phyloP scores from a whole-genome alignment of 2,329 filamentous ascomycete species.

The Colletotrichum tabaci region DNA sequence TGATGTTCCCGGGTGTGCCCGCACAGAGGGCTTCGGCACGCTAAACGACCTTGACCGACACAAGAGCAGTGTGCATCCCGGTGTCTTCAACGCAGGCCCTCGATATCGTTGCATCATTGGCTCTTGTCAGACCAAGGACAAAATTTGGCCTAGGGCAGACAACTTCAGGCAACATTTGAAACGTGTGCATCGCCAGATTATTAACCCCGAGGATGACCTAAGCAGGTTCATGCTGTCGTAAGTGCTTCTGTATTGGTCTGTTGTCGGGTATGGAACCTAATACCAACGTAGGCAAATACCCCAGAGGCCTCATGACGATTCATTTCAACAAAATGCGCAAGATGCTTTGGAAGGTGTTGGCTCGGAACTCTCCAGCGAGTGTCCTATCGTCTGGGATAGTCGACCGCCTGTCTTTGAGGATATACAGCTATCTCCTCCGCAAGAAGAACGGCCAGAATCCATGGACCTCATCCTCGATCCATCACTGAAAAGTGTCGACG shows the following conservation, averaged over 20 bases:
- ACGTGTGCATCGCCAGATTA: constrained; percentile 71
- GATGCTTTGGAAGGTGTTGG: constrained; percentile 37
- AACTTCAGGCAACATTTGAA: constrained; percentile 88
- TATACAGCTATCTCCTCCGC: constrained; percentile 23
- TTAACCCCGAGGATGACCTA: constrained; percentile 57
- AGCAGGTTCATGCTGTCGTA: constrained; percentile 52
- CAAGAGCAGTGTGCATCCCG: constrained; percentile 77
- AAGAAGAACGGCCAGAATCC: constrained; percentile 31
- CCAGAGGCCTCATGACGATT: constrained; percentile 6
- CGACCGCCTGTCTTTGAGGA: constrained; percentile 12
- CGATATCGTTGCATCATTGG: constrained; percentile 73
- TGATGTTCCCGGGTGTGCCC: constrained; percentile 67
- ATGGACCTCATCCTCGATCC: constrained; percentile 32
- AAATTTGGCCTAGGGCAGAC: constrained; percentile 85
- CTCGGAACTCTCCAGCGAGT: constrained; percentile 19
- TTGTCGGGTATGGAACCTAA: neutral
- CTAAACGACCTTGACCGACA: constrained; percentile 87
- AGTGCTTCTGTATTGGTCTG: constrained; percentile 9
- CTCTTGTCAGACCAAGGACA: constrained; percentile 72
- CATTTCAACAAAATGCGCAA: constrained; percentile 7
- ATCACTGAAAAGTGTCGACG: constrained; percentile 7
- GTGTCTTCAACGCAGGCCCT: constrained; percentile 62
- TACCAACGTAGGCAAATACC: neutral
- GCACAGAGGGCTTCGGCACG: constrained; percentile 81
- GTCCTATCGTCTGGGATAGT: constrained; percentile 1